Conservation (phyloP, 345 rosid genomes). For the Moricandia moricandioides region DNA sequence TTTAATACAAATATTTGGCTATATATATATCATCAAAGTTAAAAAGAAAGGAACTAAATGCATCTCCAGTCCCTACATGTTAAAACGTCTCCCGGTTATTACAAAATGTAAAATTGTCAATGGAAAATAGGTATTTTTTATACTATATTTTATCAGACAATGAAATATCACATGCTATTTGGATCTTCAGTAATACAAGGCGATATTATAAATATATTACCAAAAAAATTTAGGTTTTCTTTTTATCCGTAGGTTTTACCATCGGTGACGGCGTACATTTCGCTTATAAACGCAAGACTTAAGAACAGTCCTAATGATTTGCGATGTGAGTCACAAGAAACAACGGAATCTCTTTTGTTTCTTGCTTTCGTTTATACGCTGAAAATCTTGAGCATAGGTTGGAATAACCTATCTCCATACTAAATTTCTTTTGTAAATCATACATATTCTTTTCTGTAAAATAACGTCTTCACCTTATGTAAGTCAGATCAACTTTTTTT, state of each 20-base stretch:
- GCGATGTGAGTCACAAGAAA: neutral
- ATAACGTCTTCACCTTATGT: neutral
- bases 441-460: neutral
- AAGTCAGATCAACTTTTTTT: no score
- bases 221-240: no score
- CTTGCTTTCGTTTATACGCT: neutral
- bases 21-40: no score
- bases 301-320: neutral
- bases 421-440: neutral
- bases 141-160: no score
- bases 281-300: neutral
- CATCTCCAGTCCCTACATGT: neutral
- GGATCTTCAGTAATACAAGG: neutral
- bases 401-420: neutral
- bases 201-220: no score
- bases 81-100: neutral
- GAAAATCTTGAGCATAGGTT: neutral
- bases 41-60: neutral
- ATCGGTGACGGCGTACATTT: neutral
- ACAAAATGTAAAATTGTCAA: no score
- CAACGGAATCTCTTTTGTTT: no score
- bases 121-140: no score
- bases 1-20: no score
- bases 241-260: neutral
- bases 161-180: neutral